Percentiles rank a stretch among this genome's conserved stretches.
Conservation (phyloP, 2,329 filamentous ascomycete species). For the Aspergillus sclerotialis region DNA sequence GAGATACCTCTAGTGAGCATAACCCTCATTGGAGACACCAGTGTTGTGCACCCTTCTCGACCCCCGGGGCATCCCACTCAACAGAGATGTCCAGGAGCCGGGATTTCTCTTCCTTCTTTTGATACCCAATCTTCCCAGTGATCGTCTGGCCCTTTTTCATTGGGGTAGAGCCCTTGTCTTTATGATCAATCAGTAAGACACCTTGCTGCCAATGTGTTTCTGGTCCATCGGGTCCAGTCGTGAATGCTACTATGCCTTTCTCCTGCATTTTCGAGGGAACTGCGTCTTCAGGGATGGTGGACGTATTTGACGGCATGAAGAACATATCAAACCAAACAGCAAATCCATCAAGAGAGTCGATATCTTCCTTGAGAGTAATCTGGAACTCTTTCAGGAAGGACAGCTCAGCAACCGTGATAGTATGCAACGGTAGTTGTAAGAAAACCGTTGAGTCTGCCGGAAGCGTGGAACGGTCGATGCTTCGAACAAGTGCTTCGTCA, state of each 20-base stretch:
- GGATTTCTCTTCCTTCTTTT: conserved; percentile 62
- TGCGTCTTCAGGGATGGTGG: conserved; percentile 48
- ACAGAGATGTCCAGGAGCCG: conserved; percentile 60
- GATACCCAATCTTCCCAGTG: conserved; percentile 62
- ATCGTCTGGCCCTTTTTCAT: conserved; percentile 53
- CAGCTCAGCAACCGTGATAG: conserved; percentile 63
- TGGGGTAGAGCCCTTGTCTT: conserved; percentile 40
- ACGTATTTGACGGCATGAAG: conserved; percentile 60
- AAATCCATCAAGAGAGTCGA: conserved; percentile 74
- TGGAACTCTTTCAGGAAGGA: conserved; percentile 65
- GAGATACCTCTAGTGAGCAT: no score
- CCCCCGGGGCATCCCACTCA: conserved; percentile 50
- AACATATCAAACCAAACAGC: conserved; percentile 92
- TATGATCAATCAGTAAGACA: conserved; percentile 61
- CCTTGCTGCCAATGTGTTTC: conserved; percentile 91
- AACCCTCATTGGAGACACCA: conserved; percentile 34
- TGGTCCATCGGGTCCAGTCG: conserved; percentile 69
- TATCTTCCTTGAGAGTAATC: conserved; percentile 53
- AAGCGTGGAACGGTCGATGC: conserved; percentile 55
- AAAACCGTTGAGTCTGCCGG: conserved; percentile 56
- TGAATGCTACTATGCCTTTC: conserved; percentile 67
- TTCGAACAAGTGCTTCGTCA: conserved; percentile 72
- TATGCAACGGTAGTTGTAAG: conserved; percentile 69
- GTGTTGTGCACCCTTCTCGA: conserved; percentile 33
- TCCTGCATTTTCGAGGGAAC: conserved; percentile 54